Evolutionary conservation across 2,329 filamentous ascomycete species (phyloP).

Genomic region (Pseudopithomyces chartarum): DNA sequence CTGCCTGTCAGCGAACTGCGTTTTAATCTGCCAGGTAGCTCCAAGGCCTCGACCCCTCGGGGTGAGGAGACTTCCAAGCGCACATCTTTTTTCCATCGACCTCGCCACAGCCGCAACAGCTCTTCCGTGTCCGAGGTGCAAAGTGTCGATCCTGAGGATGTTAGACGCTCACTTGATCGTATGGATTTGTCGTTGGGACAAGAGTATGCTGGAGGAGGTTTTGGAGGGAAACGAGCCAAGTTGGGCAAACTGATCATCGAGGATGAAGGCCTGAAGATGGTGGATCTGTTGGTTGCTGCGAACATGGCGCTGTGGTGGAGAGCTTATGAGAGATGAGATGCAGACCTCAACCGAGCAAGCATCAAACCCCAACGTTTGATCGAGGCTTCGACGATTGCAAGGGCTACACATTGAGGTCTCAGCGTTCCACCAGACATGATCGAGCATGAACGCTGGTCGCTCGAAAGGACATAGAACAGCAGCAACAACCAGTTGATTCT

Average conservation of each 20-base stretch:
- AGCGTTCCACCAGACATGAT: too few relatives aligned
- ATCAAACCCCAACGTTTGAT: not conserved
- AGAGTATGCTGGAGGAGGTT: conserved; percentile 85
- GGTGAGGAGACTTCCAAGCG: conserved; percentile 39
- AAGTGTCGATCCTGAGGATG: conserved; percentile 22
- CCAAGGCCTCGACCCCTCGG: conserved; percentile 35
- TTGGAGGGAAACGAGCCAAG: conserved; percentile 85
- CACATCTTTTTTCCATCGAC: conserved; percentile 42
- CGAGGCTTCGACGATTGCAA: too few relatives aligned
- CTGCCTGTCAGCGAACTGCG: conserved; percentile 78
- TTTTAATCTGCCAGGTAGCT: conserved; percentile 78
- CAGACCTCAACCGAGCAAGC: too few relatives aligned
- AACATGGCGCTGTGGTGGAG: conserved; percentile 96
- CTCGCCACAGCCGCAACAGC: conserved; percentile 33
- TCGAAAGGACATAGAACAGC: too few relatives aligned
- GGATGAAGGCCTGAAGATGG: conserved; percentile 91
- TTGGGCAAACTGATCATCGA: conserved; percentile 90
- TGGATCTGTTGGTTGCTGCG: conserved; percentile 87
- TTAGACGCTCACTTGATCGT: conserved; percentile 48
- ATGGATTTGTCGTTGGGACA: conserved; percentile 77
- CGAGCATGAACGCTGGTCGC: too few relatives aligned
- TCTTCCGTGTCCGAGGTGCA: conserved; percentile 31
- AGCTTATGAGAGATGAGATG: conserved; percentile 67
- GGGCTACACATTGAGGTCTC: too few relatives aligned
- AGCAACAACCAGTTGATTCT: too few relatives aligned